These are phyloP conservation scores for Microdochium bolleyi DNA, from an alignment of 2,329 filamentous ascomycete species.

Conservation along the genomic window DNA sequence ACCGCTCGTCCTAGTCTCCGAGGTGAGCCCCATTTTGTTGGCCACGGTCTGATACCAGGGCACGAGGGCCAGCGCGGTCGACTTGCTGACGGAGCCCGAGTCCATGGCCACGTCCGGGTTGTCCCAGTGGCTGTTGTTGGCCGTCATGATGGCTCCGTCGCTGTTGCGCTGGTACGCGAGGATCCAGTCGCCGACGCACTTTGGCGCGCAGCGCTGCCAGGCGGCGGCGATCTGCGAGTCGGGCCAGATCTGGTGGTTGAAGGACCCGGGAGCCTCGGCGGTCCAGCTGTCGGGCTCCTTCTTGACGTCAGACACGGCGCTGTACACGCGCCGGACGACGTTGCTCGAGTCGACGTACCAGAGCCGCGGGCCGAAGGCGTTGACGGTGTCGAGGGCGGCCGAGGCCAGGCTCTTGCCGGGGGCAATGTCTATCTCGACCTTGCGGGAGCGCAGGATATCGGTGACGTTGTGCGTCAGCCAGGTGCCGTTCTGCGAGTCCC, in stretches of 20 bases:
- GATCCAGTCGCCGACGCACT: slow-evolving; percentile 7
- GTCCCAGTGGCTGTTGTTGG: slow-evolving; percentile 8
- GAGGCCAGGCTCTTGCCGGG: background rate
- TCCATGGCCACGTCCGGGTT: slow-evolving; percentile 5
- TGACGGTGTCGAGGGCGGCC: background rate
- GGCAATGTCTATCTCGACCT: background rate
- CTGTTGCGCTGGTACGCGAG: slow-evolving; percentile 9
- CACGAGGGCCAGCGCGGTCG: slow-evolving; percentile 8
- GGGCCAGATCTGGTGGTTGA: slow-evolving; percentile 3
- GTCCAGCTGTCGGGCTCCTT: background rate
- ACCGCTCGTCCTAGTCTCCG: background rate
- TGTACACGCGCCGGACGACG: background rate
- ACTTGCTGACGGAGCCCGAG: slow-evolving; percentile 3
- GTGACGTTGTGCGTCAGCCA: slow-evolving; percentile 12
- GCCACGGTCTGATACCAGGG: slow-evolving; percentile 6
- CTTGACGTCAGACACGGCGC: background rate
- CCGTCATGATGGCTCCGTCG: slow-evolving; percentile 7
- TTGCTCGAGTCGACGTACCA: background rate
- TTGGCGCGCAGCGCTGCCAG: slow-evolving; percentile 8
- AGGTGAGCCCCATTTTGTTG: slow-evolving; percentile 2
- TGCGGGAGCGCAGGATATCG: slow-evolving; percentile 1
- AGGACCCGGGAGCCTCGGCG: background rate
- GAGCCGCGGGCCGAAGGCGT: background rate
- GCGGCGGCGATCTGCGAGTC: slow-evolving; percentile 7
- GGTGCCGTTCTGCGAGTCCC: slow-evolving; percentile 14